Conservation (phyloP, 306 rosid species). For the Astragalus glycyphyllos region DNA sequence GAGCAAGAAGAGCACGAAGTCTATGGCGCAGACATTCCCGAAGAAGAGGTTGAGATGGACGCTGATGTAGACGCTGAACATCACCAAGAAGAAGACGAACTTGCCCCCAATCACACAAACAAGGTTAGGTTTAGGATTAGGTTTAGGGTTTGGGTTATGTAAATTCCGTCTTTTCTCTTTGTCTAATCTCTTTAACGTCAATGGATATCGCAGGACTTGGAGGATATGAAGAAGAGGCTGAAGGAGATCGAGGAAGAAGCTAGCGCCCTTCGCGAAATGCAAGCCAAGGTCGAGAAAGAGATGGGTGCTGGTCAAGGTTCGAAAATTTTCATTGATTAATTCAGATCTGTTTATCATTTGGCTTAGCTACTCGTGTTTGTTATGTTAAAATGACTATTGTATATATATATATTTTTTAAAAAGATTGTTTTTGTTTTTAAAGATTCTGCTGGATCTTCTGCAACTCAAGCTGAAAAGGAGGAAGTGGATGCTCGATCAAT, state of each 20-base stretch:
- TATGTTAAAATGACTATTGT: not conserved
- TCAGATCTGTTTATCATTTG: slow-evolving; percentile 38
- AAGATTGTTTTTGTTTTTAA: slow-evolving; percentile 41
- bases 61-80: slow-evolving; percentile 40
- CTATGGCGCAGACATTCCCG: slow-evolving; percentile 55
- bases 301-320: slow-evolving; percentile 91
- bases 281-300: slow-evolving; percentile 99
- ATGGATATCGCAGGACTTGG: slow-evolving; percentile 68
- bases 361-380: not conserved
- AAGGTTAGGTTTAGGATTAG: slow-evolving; percentile 44
- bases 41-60: slow-evolving; percentile 51
- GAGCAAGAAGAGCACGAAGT: slow-evolving; percentile 58
- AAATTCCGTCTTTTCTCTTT: not conserved
- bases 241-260: slow-evolving; percentile 99
- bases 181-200: not conserved
- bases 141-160: not conserved
- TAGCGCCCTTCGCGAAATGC: slow-evolving; percentile 95
- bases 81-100: slow-evolving; percentile 41
- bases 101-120: slow-evolving; percentile 38
- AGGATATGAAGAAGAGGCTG: slow-evolving; percentile 98
- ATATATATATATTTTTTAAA: not conserved
- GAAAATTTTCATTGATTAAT: not conserved
- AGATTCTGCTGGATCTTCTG: slow-evolving; percentile 84
- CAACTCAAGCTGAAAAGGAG: slow-evolving; percentile 94
- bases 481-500: slow-evolving; percentile 97